Evolutionary conservation across 768 basidiomycete species (phyloP).

Genomic region (Macrolepiota fuliginosa): DNA sequence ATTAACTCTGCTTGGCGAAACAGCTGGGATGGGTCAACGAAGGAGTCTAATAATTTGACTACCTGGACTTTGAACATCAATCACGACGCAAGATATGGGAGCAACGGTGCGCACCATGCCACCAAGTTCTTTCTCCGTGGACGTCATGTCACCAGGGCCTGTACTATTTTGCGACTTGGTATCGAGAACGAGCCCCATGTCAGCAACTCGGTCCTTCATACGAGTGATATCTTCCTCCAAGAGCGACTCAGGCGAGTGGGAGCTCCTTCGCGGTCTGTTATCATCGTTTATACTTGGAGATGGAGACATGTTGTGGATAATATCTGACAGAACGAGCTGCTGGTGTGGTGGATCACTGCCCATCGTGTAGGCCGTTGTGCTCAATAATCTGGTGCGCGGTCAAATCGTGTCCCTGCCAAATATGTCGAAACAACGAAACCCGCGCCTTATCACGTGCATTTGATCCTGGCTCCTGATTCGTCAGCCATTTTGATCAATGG

Average conservation of each 20-base stretch:
- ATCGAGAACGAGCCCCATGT: constrained; percentile 34
- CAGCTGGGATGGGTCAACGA: constrained; percentile 42
- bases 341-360: constrained; percentile 20
- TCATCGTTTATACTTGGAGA: constrained; percentile 34
- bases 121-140: constrained; percentile 48
- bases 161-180: background rate
- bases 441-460: constrained; percentile 14
- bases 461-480: background rate
- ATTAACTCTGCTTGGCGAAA: constrained; percentile 63
- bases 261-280: constrained; percentile 7
- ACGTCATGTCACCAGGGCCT: constrained; percentile 13
- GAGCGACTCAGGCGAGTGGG: constrained; percentile 30
- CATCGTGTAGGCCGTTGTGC: constrained; percentile 12
- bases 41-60: constrained; percentile 36
- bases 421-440: constrained; percentile 8
- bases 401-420: constrained; percentile 15
- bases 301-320: constrained; percentile 52
- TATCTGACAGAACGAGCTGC: constrained; percentile 51
- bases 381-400: constrained; percentile 7
- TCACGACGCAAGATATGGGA: constrained; percentile 11
- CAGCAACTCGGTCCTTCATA: constrained; percentile 45
- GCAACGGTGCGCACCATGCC: constrained; percentile 47
- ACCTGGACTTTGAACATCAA: constrained; percentile 31
- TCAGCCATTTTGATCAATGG: background rate
- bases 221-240: constrained; percentile 43